Evolutionary conservation across 2,329 filamentous ascomycete genomes (phyloP).

Genomic region (Anthostomella pinea): DNA sequence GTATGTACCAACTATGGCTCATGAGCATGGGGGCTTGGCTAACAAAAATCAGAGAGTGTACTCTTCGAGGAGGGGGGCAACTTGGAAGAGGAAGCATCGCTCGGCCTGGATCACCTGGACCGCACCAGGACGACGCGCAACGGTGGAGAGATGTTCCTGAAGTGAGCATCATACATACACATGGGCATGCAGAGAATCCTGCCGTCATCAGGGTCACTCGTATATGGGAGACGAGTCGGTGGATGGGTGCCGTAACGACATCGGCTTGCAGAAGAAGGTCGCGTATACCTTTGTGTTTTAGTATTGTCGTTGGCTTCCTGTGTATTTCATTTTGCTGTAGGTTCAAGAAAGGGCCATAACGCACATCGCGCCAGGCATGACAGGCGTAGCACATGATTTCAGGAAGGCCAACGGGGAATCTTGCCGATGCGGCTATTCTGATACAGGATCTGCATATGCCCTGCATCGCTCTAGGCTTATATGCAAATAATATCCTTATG

Average conservation of each 20-base stretch:
- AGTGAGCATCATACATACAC: slow-evolving; percentile 15
- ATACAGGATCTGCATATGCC: slow-evolving; percentile 5
- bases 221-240: no score
- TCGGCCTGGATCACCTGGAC: slow-evolving; percentile 66
- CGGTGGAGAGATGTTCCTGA: slow-evolving; percentile 62
- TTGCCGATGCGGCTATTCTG: slow-evolving; percentile 8
- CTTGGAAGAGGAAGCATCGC: slow-evolving; percentile 55
- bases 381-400: slow-evolving; percentile 2
- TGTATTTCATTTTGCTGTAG: slow-evolving; percentile 9
- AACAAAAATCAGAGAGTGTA: slow-evolving; percentile 50
- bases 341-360: slow-evolving; percentile 5
- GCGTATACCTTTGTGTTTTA: slow-evolving; percentile 18
- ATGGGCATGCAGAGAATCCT: slow-evolving; percentile 2
- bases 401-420: slow-evolving; percentile 2
- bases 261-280: slow-evolving; percentile 2
- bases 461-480: slow-evolving; percentile 10
- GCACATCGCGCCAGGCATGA: slow-evolving; percentile 6
- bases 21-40: slow-evolving; percentile 15
- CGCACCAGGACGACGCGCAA: slow-evolving; percentile 57
- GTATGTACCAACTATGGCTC: slow-evolving; percentile 49
- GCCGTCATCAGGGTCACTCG: no score
- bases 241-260: not conserved
- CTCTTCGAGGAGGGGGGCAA: slow-evolving; percentile 49
- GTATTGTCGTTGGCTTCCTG: slow-evolving; percentile 14
- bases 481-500: slow-evolving; percentile 6